These are phyloP conservation scores for Colletotrichum viniferum DNA, from an alignment of 2,329 filamentous ascomycete species.

Conservation along the genomic window DNA sequence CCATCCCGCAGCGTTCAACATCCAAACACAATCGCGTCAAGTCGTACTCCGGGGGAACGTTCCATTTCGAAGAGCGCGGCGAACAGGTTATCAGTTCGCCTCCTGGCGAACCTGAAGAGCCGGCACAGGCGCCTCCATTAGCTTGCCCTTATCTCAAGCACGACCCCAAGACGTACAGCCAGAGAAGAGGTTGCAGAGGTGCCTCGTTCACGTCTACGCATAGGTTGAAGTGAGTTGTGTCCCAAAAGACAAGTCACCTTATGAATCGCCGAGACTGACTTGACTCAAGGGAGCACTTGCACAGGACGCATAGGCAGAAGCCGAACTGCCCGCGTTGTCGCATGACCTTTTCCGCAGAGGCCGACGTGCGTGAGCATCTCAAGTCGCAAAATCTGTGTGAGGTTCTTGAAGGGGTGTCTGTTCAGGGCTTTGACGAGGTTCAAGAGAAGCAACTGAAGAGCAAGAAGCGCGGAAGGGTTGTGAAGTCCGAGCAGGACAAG, in stretches of 20 bases:
- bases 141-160: not conserved
- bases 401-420: not conserved
- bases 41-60: not conserved
- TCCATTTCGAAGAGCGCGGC: not conserved
- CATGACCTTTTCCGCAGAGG: not conserved
- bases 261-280: not conserved
- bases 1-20: not conserved
- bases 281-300: not conserved
- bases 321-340: not conserved
- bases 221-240: not conserved
- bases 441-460: not conserved
- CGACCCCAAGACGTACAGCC: not conserved
- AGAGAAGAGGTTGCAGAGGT: not conserved
- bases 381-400: not conserved
- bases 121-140: not conserved
- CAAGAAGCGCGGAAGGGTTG: not conserved
- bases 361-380: not conserved
- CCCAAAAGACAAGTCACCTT: accelerated
- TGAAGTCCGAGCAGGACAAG: not conserved
- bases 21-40: not conserved
- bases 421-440: not conserved
- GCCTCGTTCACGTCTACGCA: not conserved
- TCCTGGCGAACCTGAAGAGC: not conserved
- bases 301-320: not conserved
- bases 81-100: not conserved